A percentile compares a stretch with the other conserved stretches of the same genome.
phyloP scores from a whole-genome alignment of 2,329 filamentous ascomycete species.

The Camillea tinctor region DNA sequence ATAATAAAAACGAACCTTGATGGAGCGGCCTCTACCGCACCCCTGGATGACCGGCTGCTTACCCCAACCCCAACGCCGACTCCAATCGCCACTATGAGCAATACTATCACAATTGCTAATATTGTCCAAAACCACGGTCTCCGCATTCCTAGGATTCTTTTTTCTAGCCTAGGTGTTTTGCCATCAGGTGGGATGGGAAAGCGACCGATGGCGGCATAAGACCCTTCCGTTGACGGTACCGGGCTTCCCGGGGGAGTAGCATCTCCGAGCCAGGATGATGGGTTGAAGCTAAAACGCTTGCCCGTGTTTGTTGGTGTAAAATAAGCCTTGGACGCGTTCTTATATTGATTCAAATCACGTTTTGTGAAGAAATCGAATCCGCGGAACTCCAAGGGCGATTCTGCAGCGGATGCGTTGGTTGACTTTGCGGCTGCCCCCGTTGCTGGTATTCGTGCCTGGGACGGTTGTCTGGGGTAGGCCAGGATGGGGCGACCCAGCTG shows the following conservation, averaged over 20 bases:
- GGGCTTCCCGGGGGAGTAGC: constrained; percentile 29
- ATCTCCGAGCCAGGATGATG: constrained; percentile 33
- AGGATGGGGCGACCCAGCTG: neutral
- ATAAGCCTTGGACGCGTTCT: constrained; percentile 29
- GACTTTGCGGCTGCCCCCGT: neutral
- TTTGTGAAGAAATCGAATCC: constrained; percentile 33
- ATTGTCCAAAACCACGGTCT: constrained; percentile 37
- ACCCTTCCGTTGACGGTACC: constrained; percentile 13
- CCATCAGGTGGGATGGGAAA: constrained; percentile 9
- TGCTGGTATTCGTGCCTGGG: constrained; percentile 6
- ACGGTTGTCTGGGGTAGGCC: neutral
- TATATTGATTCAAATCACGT: constrained; percentile 30
- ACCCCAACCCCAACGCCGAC: constrained; percentile 42
- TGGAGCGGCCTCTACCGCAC: constrained; percentile 9
- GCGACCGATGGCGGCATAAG: constrained; percentile 1
- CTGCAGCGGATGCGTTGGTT: neutral
- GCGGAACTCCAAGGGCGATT: constrained; percentile 27
- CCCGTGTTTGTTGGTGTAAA: constrained; percentile 17
- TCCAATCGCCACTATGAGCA: constrained; percentile 34
- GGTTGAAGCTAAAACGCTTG: constrained; percentile 11
- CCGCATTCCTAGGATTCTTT: constrained; percentile 30
- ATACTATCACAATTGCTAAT: constrained; percentile 27
- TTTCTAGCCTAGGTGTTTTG: constrained; percentile 12
- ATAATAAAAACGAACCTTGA: constrained; percentile 26
- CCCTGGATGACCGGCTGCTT: neutral